phyloP scores from a whole-genome alignment of 1,284 basidiomycete species.

The Mrakiaceae sp. region DNA sequence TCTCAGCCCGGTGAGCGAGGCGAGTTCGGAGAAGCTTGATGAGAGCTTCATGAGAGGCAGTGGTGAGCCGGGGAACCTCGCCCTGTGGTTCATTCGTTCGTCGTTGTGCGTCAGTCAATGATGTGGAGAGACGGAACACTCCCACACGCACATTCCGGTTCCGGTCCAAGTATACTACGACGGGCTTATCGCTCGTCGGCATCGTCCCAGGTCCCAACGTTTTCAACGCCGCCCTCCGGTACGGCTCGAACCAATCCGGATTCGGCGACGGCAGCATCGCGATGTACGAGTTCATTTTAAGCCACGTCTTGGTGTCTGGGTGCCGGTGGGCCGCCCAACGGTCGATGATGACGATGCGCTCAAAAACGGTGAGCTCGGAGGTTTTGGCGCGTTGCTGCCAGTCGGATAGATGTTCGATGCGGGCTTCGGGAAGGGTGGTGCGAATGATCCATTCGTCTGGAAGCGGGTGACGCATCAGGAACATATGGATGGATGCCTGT shows the following conservation, averaged over 20 bases:
- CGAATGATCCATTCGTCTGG: conserved; percentile 29
- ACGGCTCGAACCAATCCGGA: conserved; percentile 25
- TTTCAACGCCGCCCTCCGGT: conserved; percentile 23
- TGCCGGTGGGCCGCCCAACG: conserved; percentile 28
- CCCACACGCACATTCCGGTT: conserved; percentile 20
- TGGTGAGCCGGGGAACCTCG: conserved; percentile 21
- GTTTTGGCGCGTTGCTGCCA: conserved; percentile 24
- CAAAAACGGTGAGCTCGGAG: conserved; percentile 27
- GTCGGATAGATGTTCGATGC: conserved; percentile 26
- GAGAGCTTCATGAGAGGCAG: conserved; percentile 22
- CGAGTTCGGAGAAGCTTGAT: conserved; percentile 24
- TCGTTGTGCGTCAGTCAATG: background rate
- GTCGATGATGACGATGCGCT: conserved; percentile 31
- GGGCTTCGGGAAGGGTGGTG: conserved; percentile 24
- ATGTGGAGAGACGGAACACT: background rate
- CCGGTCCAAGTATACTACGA: conserved; percentile 28
- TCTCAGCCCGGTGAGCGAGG: conserved; percentile 28
- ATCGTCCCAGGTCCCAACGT: conserved; percentile 21
- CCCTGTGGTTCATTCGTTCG: conserved; percentile 15
- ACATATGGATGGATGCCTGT: background rate
- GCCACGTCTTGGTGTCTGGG: background rate
- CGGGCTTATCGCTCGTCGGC: conserved; percentile 21
- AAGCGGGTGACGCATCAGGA: background rate
- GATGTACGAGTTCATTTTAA: conserved; percentile 29
- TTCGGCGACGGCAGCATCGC: conserved; percentile 19